Base-by-base conservation (phyloP, 495 filamentous ascomycete species). In the Saxophila tyrrhenica region DNA sequence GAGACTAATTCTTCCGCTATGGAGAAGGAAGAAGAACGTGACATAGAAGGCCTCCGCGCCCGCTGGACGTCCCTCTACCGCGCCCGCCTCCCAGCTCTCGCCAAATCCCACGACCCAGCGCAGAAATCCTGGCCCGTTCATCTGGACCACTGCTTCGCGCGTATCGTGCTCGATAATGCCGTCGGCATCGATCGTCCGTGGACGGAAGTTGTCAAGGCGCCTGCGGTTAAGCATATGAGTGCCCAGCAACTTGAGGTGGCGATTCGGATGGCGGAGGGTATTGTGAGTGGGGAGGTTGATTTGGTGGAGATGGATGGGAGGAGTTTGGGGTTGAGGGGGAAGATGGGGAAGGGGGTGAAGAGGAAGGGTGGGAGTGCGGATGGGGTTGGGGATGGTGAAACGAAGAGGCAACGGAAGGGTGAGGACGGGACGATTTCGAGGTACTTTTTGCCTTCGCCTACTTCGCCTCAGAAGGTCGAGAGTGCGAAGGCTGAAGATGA, bases 131-230 rank as follows among this genome's bases (percentile, higher is more conserved):
- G 67, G 67, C 65, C 68, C 3, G 64, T 70, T 19, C 54, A 62
- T 19, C 38, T 65, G 25, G 68, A 70, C 46, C 68, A 70, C 48
- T 70, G 68, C 62, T 70, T 70, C 54, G 68, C 68, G 17, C 62
- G 68, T 21, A 67, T 70, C 48, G 62, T 70, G 3, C 61, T 69
- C 25, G 67, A 69, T 56, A 58, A 66, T 50, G 64, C 66, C 17
- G 59, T 70, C 35, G 68, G 67, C 19, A 55, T 51, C n/a, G 53
- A 59, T 32, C 39, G 23, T 17, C 65, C 55, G 8, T 66, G 59
- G 64, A 64, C 21, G 13, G 51, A 58, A 19, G 48, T 56, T n/a
- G 11, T 63, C 16, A 58, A 57, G 25, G 20, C 51, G 25, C 63
- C 64, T 10, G 63, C 64, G 2, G 55, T 64, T 23, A 62, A 59